phyloP scores from a whole-genome alignment of 2,329 filamentous ascomycete genomes.

The Rosellinia necatrix region DNA sequence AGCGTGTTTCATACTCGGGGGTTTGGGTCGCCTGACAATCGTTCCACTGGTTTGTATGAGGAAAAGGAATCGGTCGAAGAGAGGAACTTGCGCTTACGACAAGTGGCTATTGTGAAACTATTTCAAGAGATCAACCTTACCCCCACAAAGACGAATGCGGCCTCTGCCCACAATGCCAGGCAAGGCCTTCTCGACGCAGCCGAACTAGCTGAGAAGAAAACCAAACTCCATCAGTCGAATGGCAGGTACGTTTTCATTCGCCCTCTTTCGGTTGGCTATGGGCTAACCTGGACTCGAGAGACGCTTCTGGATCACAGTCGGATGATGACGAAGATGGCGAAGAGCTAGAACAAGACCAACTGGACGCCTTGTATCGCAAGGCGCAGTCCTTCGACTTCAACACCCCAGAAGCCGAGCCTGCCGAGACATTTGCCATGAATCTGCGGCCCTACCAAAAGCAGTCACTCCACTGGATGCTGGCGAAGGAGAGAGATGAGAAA shows the following conservation, averaged over 20 bases:
- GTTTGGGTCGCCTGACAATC: constrained; percentile 70
- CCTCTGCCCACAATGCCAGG: constrained; percentile 77
- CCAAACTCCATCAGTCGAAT: constrained; percentile 54
- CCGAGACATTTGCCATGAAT: constrained; percentile 78
- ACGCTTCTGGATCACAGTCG: constrained; percentile 48
- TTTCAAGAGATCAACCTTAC: constrained; percentile 87
- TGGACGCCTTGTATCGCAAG: constrained; percentile 92
- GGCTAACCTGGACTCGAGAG: constrained; percentile 26
- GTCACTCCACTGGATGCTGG: constrained; percentile 93
- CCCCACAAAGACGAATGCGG: constrained; percentile 74
- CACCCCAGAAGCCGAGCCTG: constrained; percentile 84
- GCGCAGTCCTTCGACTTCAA: constrained; percentile 96
- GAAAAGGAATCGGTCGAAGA: constrained; percentile 86
- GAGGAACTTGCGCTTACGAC: constrained; percentile 78
- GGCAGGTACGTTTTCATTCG: constrained; percentile 22
- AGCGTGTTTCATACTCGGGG: constrained; percentile 71
- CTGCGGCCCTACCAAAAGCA: constrained; percentile 95
- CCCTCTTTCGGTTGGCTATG: not conserved
- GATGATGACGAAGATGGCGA: constrained; percentile 82
- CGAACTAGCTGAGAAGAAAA: constrained; percentile 80
- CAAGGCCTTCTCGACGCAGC: constrained; percentile 85
- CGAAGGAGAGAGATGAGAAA: constrained; percentile 83
- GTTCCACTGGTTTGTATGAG: constrained; percentile 76
- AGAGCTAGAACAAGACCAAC: constrained; percentile 92
- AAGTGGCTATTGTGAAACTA: constrained; percentile 84